Evolutionary conservation across 768 basidiomycete species (phyloP), one percentile per base, ranked within the genome.

Genomic region (Phlegmacium glaucopus): DNA sequence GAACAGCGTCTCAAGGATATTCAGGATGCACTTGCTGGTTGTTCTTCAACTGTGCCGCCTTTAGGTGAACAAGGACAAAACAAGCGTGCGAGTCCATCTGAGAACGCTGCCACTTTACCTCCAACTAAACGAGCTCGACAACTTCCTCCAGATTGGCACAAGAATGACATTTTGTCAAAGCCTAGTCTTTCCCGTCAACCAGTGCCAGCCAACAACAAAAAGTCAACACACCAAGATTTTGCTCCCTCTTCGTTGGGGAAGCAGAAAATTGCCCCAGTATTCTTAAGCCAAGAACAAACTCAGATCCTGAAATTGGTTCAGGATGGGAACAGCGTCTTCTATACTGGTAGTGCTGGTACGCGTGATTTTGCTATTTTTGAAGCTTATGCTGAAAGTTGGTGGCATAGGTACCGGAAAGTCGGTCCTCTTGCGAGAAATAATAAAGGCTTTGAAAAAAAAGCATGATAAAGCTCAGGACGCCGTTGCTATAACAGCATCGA

Each of bases 321-420:
- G 28, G 72, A 79, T 10, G 83, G 81, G 3, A 65, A 82, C 39
- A 95, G 83, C 57, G 60, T 98, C 26, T 99, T 99, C 60, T 99
- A 97, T 65, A 99, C 95, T 1, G 96, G 96, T 22, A 92, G 90
- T 72, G 96, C 96, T 49, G 95, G 94, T 96, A n/a, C n/a, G 53
- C 53, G 83, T 67, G 13, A 29, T 18, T 9, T 27, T 13, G 11
- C 40, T 37, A 9, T 16, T 28, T 18, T 27, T 12, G 34, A 18
- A 44, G 1, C 32, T n/a, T 15, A 28, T 15, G n/a, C n/a, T n/a
- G n/a, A n/a, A n/a, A n/a, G n/a, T n/a, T n/a, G n/a, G n/a, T n/a
- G n/a, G n/a, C n/a, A 17, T 49, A 96, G 95, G 95, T 52, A 96
- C 95, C 10, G 95, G 95, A 39, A 98, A 98, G 68, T 97, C 94